Evolutionary conservation across 2,329 filamentous ascomycete genomes (phyloP).

Genomic region (Blumeriella jaapii): DNA sequence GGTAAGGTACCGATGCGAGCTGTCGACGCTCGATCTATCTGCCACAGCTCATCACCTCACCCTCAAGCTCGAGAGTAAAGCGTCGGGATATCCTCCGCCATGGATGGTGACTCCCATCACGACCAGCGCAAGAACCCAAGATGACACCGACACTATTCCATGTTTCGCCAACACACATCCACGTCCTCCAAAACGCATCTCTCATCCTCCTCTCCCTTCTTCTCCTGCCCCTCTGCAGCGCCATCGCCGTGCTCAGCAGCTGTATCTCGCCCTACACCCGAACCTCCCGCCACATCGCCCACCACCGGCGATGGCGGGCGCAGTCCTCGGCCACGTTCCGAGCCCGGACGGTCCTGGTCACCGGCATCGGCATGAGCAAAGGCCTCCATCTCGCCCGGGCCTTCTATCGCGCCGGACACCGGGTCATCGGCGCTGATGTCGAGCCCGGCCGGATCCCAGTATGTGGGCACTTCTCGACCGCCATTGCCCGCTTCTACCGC

Average conservation of each 20-base stretch:
- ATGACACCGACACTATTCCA: constrained; percentile 10
- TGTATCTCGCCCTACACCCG: constrained; percentile 13
- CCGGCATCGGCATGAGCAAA: constrained; percentile 61
- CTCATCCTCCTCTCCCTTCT: constrained; percentile 28
- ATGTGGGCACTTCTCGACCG: constrained; percentile 15
- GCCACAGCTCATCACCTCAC: too few relatives aligned
- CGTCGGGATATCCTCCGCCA: neutral
- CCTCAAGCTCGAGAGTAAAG: too few relatives aligned
- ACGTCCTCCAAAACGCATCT: constrained; percentile 36
- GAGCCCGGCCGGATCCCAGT: constrained; percentile 26
- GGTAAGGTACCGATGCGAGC: too few relatives aligned
- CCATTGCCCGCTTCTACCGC: constrained; percentile 20
- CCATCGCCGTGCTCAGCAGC: constrained; percentile 11
- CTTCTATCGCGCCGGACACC: constrained; percentile 53
- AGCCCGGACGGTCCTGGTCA: constrained; percentile 50
- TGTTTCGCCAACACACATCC: constrained; percentile 21
- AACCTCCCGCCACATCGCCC: constrained; percentile 8
- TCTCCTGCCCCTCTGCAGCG: constrained; percentile 18
- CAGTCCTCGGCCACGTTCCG: constrained; percentile 17
- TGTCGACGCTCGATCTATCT: too few relatives aligned
- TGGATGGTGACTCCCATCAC: neutral
- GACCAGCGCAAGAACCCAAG: neutral
- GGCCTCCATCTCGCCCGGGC: constrained; percentile 54
- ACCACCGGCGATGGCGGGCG: constrained; percentile 15
- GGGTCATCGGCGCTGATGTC: constrained; percentile 60